These are phyloP conservation scores for Collybia mongolica DNA, from an alignment of 768 basidiomycete species.

Conservation along the genomic window DNA sequence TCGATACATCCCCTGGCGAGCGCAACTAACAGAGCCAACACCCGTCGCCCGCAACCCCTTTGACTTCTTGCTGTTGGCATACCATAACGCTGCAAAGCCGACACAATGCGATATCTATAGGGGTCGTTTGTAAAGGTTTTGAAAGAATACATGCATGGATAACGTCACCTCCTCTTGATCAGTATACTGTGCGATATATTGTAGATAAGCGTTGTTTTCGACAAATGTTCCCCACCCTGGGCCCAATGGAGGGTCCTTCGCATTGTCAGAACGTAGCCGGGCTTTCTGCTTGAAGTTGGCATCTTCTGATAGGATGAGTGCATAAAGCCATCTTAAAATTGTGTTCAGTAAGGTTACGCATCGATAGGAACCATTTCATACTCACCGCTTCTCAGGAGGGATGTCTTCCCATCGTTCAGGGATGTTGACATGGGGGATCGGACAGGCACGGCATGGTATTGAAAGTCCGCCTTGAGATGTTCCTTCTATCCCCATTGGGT, in stretches of 20 bases:
- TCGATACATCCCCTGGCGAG: slow-evolving; percentile 11
- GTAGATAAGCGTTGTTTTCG: slow-evolving; percentile 1
- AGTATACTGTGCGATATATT: slow-evolving; percentile 5
- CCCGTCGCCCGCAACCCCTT: slow-evolving; percentile 13
- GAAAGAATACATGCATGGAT: background rate
- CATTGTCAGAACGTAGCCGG: background rate
- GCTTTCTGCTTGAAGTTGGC: slow-evolving; percentile 14
- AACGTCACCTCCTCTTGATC: background rate
- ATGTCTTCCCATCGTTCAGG: slow-evolving; percentile 8
- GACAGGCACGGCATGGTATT: slow-evolving; percentile 12
- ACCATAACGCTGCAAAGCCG: background rate
- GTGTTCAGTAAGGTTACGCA: background rate
- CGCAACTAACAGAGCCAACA: slow-evolving; percentile 13
- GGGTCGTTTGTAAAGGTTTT: background rate
- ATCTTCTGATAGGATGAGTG: slow-evolving; percentile 8
- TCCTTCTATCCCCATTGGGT: slow-evolving; percentile 7
- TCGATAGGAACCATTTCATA: background rate
- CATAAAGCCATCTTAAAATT: slow-evolving; percentile 11
- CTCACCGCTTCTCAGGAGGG: slow-evolving; percentile 3
- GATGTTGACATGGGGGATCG: slow-evolving; percentile 10
- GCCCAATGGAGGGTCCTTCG: slow-evolving; percentile 8
- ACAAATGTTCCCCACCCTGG: slow-evolving; percentile 13
- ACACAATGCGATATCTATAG: background rate
- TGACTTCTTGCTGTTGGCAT: background rate
- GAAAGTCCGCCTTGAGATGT: slow-evolving; percentile 6